Evolutionary conservation across 2,329 filamentous ascomycete species (phyloP), one percentile per base, ranked within the genome.

Genomic region (Leptographium radiaticola): DNA sequence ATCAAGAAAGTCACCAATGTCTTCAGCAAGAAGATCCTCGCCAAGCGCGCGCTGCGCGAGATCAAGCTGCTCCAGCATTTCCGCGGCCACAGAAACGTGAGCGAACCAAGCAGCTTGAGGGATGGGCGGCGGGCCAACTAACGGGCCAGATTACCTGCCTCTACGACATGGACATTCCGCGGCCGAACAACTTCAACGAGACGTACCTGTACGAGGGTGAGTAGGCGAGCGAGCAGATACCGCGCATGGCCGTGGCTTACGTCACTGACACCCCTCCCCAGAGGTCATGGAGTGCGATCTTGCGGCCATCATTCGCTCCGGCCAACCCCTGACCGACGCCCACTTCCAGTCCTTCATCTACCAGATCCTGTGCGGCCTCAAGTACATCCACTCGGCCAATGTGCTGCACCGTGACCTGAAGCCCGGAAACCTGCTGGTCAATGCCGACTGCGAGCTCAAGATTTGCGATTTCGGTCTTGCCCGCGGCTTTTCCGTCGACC

Each of bases 1-100:
- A 93, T 98, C 77, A 98, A 98, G 74, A 98, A 98, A 74, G 89
- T 98, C 68, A 98, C 93, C 75, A 98, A 98, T 86, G 91, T 98
- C 64, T 98, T 98, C 73, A 96, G 89, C 80, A 98, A 98, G 76
- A 97, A 97, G 82, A 98, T 98, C 63, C 79, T 98, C 61, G 93
- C 93, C 64, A 98, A 98, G 83, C 87, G 93, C 66, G 93, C 93
- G 50, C 72, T 98, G 76, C 84, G 93, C 70, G 93, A 98, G 75
- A 97, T 98, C 73, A 98, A 97, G 80, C 80, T 98, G 62, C 78
- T 98, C 60, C 91, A 97, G 75, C 93, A 98, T 72, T 98, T 98
- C 75, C 81, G 93, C 64, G 87, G 87, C 52, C 87, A 91, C 66
- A 84, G 87, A 65, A 91, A 91, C 69, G 85, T 89, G 74, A 71